Base-by-base conservation (phyloP, 805 yeast genomes). In the Grigorovia transvaalensis region DNA sequence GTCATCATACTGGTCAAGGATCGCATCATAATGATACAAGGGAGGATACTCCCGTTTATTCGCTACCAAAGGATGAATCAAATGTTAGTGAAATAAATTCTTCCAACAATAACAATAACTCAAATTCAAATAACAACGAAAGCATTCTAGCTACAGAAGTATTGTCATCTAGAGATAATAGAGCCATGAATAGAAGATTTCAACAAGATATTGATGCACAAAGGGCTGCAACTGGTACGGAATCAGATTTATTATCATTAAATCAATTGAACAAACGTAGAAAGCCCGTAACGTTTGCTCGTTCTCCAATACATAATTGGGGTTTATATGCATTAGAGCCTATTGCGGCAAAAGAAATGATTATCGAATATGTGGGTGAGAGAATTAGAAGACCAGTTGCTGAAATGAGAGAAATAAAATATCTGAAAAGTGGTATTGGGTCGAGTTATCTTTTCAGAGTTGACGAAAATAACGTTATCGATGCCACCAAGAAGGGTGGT, bases 301-400 rank as follows among this genome's bases (percentile, higher is more conserved):
- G 98, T 50, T 89, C 97, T 2, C 95, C 97, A 0, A 93, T 93
- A 62, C 99, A 93, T 67, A 88, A 91, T 63, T 93, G 99, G 99
- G 99, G 99, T 0, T 71, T 93, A 43, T 93, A 89, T 69, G 99
- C 99, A 0, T 71, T 87, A 61, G 98, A 93, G 62, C 95, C 95
- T 1, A 93, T 93, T 63, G 86, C 88, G n/a, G 95, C 93, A 0
- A 85, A 82, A 58, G 99, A 93, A 67, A 91, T 93, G 96, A 89
- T 93, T 62, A 91, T 93, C 53, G 99, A 93, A 68, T 93, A 93
- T 61, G 97, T 93, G 4, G 99, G 99, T 30, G 98, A 93, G 59
- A 77, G 95, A 51, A 82, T 93, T 30, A 75, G 98, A 51, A 96
- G 88, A 62, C 96, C 88, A 52, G 91, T 90, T 44, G 96, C 97